Evolutionary conservation across 1,139 yeast species (phyloP), one percentile per base, ranked within the genome.

Genomic region (Scheffersomyces illinoinensis): DNA sequence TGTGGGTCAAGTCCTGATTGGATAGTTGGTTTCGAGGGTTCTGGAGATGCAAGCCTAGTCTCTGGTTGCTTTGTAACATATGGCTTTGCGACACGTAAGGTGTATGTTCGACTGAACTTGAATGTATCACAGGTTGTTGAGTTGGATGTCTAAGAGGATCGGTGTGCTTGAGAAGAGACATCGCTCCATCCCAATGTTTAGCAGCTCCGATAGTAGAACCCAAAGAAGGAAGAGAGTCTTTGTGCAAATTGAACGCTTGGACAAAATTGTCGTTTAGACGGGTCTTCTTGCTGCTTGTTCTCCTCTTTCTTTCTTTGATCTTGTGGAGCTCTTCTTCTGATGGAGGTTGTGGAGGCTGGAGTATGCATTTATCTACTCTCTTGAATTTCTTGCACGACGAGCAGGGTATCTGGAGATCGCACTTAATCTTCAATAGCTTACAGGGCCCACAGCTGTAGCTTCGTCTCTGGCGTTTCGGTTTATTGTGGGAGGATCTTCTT

Each of bases 391-490:
- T 65, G 66, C 88, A 85, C 24, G 84, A 76, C 1, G 81, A 71
- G 66, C 88, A 85, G 0, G 88, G 88, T 10, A 73, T 70, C 54
- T 73, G 69, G 57, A 83, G 76, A 62, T 85, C 86, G 70, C 88
- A 85, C 63, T 83, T 83, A 62, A 84, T 81, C 67, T 85, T 85
- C 56, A 82, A 78, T 39, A 74, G 68, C 64, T 83, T 83, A 64
- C 88, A 85, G 3, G 86, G 86, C 0, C 87, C 88, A 68, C 88
- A 85, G 59, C 83, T 81, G 66, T 85, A 85, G 43, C 85, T 81
- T 58, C 88, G 71, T 62, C 88, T 72, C 59, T 75, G 76, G 52
- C 79, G 65, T 61, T 74, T 75, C 1, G 51, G 51, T 24, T 48
- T 48, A 20, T 48, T 48, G 24, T 33, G 10, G 17, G 43, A 33